Conservation (phyloP, 2,329 filamentous ascomycete species). For the Apiospora kogelbergensis region DNA sequence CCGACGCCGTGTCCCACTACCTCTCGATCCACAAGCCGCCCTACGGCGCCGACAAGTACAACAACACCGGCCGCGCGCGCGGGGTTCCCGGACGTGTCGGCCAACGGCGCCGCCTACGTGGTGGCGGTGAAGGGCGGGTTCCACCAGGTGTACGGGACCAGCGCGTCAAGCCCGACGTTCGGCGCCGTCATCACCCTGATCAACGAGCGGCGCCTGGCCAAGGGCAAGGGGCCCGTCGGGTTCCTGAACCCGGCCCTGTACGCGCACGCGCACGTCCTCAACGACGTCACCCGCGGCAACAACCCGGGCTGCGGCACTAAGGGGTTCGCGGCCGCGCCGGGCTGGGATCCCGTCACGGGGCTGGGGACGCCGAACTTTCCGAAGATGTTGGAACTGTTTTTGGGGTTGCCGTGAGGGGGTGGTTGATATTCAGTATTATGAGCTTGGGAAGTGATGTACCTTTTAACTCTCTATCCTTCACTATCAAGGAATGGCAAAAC, state of each 20-base stretch:
- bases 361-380: constrained; percentile 28
- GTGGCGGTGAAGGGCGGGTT: constrained; percentile 5
- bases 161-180: constrained; percentile 20
- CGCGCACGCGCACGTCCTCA: constrained; percentile 9
- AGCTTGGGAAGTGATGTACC: too few species aligned
- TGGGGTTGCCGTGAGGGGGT: background rate
- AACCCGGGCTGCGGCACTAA: constrained; percentile 7
- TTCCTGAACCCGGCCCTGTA: constrained; percentile 16
- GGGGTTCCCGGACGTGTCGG: constrained; percentile 35
- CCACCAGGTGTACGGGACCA: constrained; percentile 16
- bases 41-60: constrained; percentile 21
- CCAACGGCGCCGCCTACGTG: constrained; percentile 50
- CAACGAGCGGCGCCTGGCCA: constrained; percentile 15
- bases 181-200: constrained; percentile 23
- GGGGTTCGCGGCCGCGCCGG: constrained; percentile 15
- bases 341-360: constrained; percentile 49
- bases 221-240: constrained; percentile 11
- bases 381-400: background rate
- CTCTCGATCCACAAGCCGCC: constrained; percentile 31
- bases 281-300: constrained; percentile 9
- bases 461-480: too few species aligned
- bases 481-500: too few species aligned
- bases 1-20: constrained; percentile 36
- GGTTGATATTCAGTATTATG: too few species aligned
- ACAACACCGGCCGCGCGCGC: constrained; percentile 21